Percentiles rank a stretch among this genome's conserved stretches.
These are phyloP conservation scores for Medicago arabica DNA, from an alignment of 306 rosid genomes.

Conservation along the genomic window DNA sequence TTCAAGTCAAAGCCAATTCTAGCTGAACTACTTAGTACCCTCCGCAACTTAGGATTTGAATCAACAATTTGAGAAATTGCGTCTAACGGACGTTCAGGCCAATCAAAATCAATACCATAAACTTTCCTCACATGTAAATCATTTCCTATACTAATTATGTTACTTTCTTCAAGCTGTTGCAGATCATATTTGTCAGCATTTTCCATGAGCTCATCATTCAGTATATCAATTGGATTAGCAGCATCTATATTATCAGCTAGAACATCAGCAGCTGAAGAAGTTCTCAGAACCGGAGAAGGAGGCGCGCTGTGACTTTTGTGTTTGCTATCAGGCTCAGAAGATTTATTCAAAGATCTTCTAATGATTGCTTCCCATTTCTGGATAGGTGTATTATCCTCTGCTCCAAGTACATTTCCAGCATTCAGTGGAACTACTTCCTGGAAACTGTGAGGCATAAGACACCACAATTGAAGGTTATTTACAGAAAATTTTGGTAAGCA, in stretches of 20 bases:
- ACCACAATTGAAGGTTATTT: not conserved
- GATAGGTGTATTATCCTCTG: slow-evolving; percentile 82
- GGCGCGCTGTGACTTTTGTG: slow-evolving; percentile 89
- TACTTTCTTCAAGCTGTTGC: slow-evolving; percentile 51
- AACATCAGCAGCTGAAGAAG: slow-evolving; percentile 79
- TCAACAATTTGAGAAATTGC: slow-evolving; percentile 70
- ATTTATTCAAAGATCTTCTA: slow-evolving; percentile 76
- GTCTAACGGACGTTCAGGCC: slow-evolving; percentile 93
- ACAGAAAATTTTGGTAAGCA: too few species aligned
- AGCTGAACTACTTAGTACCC: slow-evolving; percentile 82
- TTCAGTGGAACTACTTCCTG: slow-evolving; percentile 96
- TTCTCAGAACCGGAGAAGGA: slow-evolving; percentile 81
- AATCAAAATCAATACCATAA: slow-evolving; percentile 74
- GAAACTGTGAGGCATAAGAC: slow-evolving; percentile 55
- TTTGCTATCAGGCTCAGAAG: slow-evolving; percentile 66
- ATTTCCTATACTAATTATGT: slow-evolving; percentile 51
- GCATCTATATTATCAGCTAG: slow-evolving; percentile 62
- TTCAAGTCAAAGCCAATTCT: slow-evolving; percentile 67
- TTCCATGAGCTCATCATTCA: slow-evolving; percentile 49
- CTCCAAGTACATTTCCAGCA: slow-evolving; percentile 95
- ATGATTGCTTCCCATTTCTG: slow-evolving; percentile 94
- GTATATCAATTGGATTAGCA: slow-evolving; percentile 56
- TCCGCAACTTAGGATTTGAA: slow-evolving; percentile 69
- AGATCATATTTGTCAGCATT: slow-evolving; percentile 41
- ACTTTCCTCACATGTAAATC: slow-evolving; percentile 63